phyloP scores from a whole-genome alignment of 2,329 filamentous ascomycete genomes.

The Exophiala bonariae region DNA sequence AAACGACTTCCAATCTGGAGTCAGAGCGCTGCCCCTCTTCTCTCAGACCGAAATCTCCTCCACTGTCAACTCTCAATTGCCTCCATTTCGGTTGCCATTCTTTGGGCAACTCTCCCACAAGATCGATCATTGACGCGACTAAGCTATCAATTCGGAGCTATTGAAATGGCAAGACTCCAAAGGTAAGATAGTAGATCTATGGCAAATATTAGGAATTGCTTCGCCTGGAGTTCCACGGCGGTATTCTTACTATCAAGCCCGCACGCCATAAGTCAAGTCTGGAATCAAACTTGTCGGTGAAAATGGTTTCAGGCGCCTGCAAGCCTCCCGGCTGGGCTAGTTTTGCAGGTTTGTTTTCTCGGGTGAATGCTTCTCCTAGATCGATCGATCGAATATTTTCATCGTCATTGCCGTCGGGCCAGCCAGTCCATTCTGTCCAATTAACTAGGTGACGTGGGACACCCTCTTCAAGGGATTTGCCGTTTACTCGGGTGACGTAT shows the following conservation, averaged over 20 bases:
- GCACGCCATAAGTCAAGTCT: conserved; percentile 30
- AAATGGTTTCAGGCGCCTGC: conserved; percentile 29
- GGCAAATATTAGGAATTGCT: background rate
- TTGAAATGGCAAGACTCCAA: conserved; percentile 8
- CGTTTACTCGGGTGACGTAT: conserved; percentile 24
- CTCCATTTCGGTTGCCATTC: conserved; percentile 11
- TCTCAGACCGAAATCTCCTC: background rate
- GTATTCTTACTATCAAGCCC: conserved; percentile 12
- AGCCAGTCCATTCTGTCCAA: conserved; percentile 27
- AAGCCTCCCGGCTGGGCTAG: conserved; percentile 26
- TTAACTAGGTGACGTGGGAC: conserved; percentile 30
- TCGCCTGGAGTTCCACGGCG: background rate
- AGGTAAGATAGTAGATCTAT: conserved; percentile 12
- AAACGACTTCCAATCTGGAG: background rate
- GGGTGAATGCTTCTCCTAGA: conserved; percentile 22
- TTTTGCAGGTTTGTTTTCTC: conserved; percentile 13
- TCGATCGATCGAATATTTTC: conserved; percentile 31
- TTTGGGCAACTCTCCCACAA: conserved; percentile 7
- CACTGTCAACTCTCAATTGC: conserved; percentile 2
- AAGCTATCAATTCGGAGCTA: conserved; percentile 6
- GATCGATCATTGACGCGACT: conserved; percentile 7
- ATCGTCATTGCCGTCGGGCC: conserved; percentile 28
- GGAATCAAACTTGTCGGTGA: conserved; percentile 26
- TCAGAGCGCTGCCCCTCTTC: background rate
- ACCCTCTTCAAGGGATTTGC: conserved; percentile 24